Base-by-base conservation (phyloP, 805 yeast species). In the Kazachstania africana region DNA sequence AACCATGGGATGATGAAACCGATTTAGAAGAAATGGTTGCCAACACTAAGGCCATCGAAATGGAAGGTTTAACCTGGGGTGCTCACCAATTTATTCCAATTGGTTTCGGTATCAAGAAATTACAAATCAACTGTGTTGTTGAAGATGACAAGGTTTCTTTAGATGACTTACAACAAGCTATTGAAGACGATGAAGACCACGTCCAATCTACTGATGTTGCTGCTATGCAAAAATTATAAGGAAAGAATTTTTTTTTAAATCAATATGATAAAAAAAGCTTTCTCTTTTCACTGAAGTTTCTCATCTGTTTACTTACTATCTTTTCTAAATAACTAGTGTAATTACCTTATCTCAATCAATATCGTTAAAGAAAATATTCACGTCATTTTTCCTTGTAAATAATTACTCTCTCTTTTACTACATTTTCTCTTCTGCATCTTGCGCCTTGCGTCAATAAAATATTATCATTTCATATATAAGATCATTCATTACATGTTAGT, bases 1-100 rank as follows among this genome's bases (percentile, higher is more conserved):
- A 91, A 78, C 97, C 96, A 70, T 91, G 99, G 99, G 98, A 91
- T 67, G 98, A 91, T 59, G 97, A 91, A 75, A 91, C 99, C 52
- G 78, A 88, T 61, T 72, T 91, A 61, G 94, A 91, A 43, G 78
- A 78, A 65, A 60, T 91, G 68, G 65, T 83, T 50, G 87, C 79
- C 43, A 74, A 75, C 66, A 95, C 85, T 58, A 87, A 84, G 75
- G 58, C 72, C 51, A 65, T 88, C 53, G 82, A 75, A 62, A 65
- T 64, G 68, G 98, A 91, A 28, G 99, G 99, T 77, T 78, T 91
- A 60, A 66, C 65, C 47, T 91, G 98, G 98, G 99, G 99, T 82
- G 95, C 87, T 57, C 78, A 70, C 75, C 87, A 79, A 70, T 85
- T 77, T 70, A 72, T 91, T 53, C 91, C 95, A 60, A 93, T 91